Conservation (phyloP, 768 basidiomycete species). For the Naematelia aurantialba region DNA sequence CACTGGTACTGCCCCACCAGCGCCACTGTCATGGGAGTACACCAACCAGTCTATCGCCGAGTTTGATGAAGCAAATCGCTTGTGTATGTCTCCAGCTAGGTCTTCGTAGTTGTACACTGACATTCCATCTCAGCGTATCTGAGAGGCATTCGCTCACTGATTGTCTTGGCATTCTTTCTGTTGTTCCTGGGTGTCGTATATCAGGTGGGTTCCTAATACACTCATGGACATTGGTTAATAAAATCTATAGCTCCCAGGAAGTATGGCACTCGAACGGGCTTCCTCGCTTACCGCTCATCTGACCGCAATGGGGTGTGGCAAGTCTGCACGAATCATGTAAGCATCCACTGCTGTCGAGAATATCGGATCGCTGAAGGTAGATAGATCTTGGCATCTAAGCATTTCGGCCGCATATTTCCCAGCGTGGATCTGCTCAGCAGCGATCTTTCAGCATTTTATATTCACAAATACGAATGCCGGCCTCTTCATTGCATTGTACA, state of each 20-base stretch:
- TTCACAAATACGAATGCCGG: constrained; percentile 62
- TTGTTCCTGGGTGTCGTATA: constrained; percentile 71
- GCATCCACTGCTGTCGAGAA: constrained; percentile 25
- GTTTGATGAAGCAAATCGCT: constrained; percentile 58
- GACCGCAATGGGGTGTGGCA: constrained; percentile 73
- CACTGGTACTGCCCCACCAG: constrained; percentile 58
- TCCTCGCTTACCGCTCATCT: constrained; percentile 65
- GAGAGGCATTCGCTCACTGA: constrained; percentile 60
- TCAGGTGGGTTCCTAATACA: constrained; percentile 55
- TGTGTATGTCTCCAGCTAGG: constrained; percentile 54
- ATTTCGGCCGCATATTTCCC: constrained; percentile 68
- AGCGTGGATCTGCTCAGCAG: constrained; percentile 66
- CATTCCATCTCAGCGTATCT: constrained; percentile 57
- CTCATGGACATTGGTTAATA: neutral
- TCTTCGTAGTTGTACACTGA: neutral
- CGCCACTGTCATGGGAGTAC: constrained; percentile 71
- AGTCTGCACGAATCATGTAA: constrained; percentile 64
- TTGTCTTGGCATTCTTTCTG: constrained; percentile 68
- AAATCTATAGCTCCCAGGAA: constrained; percentile 57
- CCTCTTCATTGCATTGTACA: constrained; percentile 62
- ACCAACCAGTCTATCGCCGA: constrained; percentile 65
- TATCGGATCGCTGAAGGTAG: neutral
- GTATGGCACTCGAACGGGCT: constrained; percentile 65
- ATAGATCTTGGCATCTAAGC: constrained; percentile 64
- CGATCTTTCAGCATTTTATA: constrained; percentile 66